Percentiles rank a stretch among this genome's conserved stretches.
These are phyloP conservation scores for Solanum paucissectum DNA, from an alignment of 257 asterid species.

Conservation along the genomic window DNA sequence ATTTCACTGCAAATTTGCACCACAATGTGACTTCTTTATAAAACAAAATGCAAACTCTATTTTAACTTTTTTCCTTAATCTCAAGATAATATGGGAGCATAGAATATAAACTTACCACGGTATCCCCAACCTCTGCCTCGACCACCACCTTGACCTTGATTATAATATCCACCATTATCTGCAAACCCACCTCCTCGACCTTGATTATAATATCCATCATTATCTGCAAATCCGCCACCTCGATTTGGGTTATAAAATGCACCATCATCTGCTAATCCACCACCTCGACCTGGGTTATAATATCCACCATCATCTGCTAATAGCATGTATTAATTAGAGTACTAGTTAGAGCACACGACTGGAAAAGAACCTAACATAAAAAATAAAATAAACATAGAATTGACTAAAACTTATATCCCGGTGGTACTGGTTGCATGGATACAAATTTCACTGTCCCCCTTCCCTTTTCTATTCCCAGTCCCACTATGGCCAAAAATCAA, in stretches of 20 bases:
- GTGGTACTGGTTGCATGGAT: not conserved
- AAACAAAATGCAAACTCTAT: not conserved
- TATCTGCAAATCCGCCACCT: conserved; percentile 22
- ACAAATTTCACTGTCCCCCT: not conserved
- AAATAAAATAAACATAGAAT: not conserved
- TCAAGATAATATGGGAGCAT: not conserved
- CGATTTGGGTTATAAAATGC: not conserved
- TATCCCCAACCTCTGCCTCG: conserved; percentile 43
- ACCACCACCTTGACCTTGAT: conserved; percentile 15
- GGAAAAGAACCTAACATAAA: not conserved
- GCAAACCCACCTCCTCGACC: not conserved
- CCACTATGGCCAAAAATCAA: too few relatives aligned
- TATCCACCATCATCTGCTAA: not conserved
- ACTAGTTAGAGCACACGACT: not conserved
- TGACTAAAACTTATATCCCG: not conserved
- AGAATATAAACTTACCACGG: conserved; percentile 23
- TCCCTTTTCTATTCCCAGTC: not conserved
- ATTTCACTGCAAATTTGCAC: not conserved
- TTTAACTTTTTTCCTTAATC: not conserved
- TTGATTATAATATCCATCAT: not conserved
- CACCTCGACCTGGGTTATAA: not conserved
- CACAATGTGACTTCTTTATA: not conserved
- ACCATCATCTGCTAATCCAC: conserved; percentile 6
- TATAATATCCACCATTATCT: not conserved
- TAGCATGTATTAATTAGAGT: not conserved